Base-by-base conservation (phyloP, 352 stramenopile genomes). In the Phytopythium cucurbitacearum region DNA sequence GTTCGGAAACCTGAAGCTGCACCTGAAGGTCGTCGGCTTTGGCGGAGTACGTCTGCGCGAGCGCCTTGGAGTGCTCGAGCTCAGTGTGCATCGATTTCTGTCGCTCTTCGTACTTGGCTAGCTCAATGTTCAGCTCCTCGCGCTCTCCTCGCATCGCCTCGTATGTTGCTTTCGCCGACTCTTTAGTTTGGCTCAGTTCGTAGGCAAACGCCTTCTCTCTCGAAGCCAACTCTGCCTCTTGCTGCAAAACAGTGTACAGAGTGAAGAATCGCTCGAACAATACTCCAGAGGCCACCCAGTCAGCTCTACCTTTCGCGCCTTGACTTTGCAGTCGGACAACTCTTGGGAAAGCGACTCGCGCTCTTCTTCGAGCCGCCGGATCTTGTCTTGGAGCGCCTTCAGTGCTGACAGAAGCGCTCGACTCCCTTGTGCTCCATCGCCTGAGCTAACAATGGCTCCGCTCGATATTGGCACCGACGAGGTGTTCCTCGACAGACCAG, bases 341-440 rank as follows among this genome's bases (percentile, higher is more conserved):
- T 92, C 64, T 47, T 85, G 67, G 38, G 63, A 64, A 36, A 89
- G 62, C 40, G 57, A 62, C 40, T 82, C 79, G 8, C 76, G 70
- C 51, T 92, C 79, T 32, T 83, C 64, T 54, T 92, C 81, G 1
- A 92, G 62, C 5, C 79, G 70, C 10, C 64, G 62, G 39, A 90
- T 88, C 48, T 92, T 92, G 61, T 92, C 76, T 38, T 92, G 81
- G 5, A 92, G 71, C 1, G 81, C 81, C 53, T 92, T 92, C 11
- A 92, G 57, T 32, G 81, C 81, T 0, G 75, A 85, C 5, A 91
- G 59, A 3, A 91, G 60, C 4, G 81, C 76, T n/a, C 80, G 79
- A 55, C 79, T 89, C 12, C 77, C 73, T 40, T 87, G 72, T 6
- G 46, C 61, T 6, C 47, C 40, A 6, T 51, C 44, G 34, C 9